Evolutionary conservation across 2,329 filamentous ascomycete species (phyloP), one percentile per base, ranked within the genome.

Genomic region (Rutstroemia sp.): DNA sequence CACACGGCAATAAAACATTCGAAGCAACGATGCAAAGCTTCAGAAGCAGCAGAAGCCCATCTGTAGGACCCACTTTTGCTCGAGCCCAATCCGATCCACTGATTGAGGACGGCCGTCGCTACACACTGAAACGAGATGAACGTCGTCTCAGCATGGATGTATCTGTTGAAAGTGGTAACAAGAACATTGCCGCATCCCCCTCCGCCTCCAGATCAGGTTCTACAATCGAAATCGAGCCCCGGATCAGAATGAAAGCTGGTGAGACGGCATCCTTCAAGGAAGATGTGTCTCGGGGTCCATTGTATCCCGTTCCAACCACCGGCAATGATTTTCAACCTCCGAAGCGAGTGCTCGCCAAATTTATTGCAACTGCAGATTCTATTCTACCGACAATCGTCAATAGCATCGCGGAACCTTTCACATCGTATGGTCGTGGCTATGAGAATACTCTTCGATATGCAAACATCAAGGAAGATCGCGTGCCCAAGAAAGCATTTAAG

Each of bases 401-500:
- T 34, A 78, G 79, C 37, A 74, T 96, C 14, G 82, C 82, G 10
- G 78, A 82, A 42, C 82, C 83, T 3, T 72, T 89, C 62, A 83
- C 86, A 0, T 87, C 85, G 0, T 97, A 90, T 84, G 92, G 92
- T 30, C 83, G 92, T 25, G 81, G 81, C 0, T 74, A 72, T 0
- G 75, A 78, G 19, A 92, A 90, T 64, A 92, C 87, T 0, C 72
- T 84, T 30, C 75, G 84, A 2, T 89, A 91, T 65, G 71, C 79
- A 1, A 75, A 84, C 48, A 73, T 71, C 30, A 73, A 74, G 23
- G 89, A 96, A 62, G 78, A 76, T 2, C 85, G 84, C 17, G 82
- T 97, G 38, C 89, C 92, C 1, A 92, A 92, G 67, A 85, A 86
- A 60, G 90, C 89, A 0, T 83, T 96, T 63, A 86, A 88, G 65